Evolutionary conservation across 1,284 basidiomycete genomes (phyloP).

Genomic region (Ustilago loliicola): DNA sequence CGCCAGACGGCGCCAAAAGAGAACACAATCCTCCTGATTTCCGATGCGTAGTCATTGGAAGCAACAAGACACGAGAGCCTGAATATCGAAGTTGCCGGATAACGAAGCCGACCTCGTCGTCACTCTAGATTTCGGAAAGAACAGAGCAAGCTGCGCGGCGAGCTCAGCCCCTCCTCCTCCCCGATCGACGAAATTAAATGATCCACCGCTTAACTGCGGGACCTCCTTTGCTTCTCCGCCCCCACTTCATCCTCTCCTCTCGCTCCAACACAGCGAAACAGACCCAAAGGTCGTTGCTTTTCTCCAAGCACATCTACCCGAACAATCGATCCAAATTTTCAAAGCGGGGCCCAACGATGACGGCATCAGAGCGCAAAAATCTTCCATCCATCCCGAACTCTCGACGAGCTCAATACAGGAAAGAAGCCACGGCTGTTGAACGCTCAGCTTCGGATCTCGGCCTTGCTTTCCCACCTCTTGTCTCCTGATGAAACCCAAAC

Average conservation of each 20-base stretch:
- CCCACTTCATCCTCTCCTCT: not conserved
- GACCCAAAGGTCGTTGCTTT: not conserved
- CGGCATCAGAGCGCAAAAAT: not conserved
- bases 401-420: too few species aligned
- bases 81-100: too few species aligned
- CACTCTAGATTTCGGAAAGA: too few species aligned
- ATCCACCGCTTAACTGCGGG: conserved; percentile 24
- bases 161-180: conserved; percentile 12
- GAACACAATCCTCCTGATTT: too few species aligned
- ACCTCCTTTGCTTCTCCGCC: not conserved
- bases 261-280: not conserved
- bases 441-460: too few species aligned
- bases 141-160: not conserved
- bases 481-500: too few species aligned
- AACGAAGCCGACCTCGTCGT: not conserved
- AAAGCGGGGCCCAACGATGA: not conserved
- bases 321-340: not conserved
- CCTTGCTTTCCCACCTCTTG: too few species aligned
- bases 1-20: too few species aligned
- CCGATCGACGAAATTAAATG: conserved; percentile 1
- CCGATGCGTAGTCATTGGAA: too few species aligned
- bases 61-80: too few species aligned
- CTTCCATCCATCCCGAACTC: too few species aligned
- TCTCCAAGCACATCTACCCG: not conserved
- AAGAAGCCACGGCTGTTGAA: too few species aligned